Evolutionary conservation across 805 yeast genomes (phyloP).

Genomic region (Sungouiella thailandica): DNA sequence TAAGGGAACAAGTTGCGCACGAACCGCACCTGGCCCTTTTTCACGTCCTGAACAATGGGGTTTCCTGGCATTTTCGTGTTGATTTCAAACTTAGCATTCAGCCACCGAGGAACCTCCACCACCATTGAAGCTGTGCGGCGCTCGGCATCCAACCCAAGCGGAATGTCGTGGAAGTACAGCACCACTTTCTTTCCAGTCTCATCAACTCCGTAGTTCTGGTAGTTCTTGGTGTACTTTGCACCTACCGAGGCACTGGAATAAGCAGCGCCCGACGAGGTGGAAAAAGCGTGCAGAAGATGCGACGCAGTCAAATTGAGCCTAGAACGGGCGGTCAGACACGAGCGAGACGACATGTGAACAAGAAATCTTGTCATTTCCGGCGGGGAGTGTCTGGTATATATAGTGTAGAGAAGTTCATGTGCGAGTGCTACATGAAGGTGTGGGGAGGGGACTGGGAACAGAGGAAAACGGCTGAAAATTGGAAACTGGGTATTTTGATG

Average conservation of each 20-base stretch:
- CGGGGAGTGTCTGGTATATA: background rate
- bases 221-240: constrained; percentile 29
- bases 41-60: constrained; percentile 96
- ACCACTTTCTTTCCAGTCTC: constrained; percentile 38
- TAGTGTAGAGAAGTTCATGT: background rate
- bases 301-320: constrained; percentile 7
- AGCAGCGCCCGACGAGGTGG: background rate
- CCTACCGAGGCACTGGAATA: constrained; percentile 16
- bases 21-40: constrained; percentile 93
- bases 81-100: constrained; percentile 95
- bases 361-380: background rate
- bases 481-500: too few relatives aligned
- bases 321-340: background rate
- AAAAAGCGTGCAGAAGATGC: background rate
- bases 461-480: too few relatives aligned
- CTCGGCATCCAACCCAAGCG: constrained; percentile 43
- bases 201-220: constrained; percentile 41
- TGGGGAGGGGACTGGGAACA: too few relatives aligned
- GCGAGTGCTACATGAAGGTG: background rate
- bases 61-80: constrained; percentile 77
- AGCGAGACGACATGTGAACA: background rate
- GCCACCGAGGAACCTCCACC: constrained; percentile 98
- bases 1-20: constrained; percentile 98
- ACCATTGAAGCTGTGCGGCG: constrained; percentile 56
- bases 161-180: constrained; percentile 72